Base-by-base conservation (phyloP, 2,329 filamentous ascomycete species). In the Aureobasidium sp. region DNA sequence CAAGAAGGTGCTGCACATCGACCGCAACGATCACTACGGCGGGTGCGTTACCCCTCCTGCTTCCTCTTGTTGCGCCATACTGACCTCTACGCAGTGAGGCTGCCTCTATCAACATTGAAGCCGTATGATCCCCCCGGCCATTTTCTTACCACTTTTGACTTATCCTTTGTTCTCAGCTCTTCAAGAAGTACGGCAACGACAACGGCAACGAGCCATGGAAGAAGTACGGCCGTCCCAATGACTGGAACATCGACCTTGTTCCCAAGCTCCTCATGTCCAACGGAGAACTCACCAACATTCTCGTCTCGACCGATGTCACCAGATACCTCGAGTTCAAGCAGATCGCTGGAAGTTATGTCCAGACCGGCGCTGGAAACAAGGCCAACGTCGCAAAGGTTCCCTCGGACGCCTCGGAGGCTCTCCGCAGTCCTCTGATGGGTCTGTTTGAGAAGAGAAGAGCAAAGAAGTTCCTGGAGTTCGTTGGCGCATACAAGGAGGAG, bases 211-310 rank as follows among this genome's bases (percentile, higher is more conserved):
- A 97, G 82, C 92, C 93, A 68, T 97, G 94, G 94, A 93, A 95
- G 82, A 92, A 96, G 78, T 97, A 97, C 76, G 93, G 93, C 70
- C 89, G 94, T 64, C 82, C 87, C 75, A 97, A 97, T 79, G 93
- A 97, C 84, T 99, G 94, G 94, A 97, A 97, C 82, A 95, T 99
- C 77, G 95, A 99, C 75, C 84, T 99, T 65, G 92, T 99, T 53
- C 93, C 94, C 69, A 99, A 99, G 84, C 87, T 99, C 72, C 85
- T 99, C 76, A 97, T 99, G 92, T 91, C 93, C 64, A 96, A 95
- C 66, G 94, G 94, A 77, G 93, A 99, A 80, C 83, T 99, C 74
- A 97, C 93, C 75, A 97, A 97, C 79, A 97, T 99, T 73, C 87
- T 99, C 73, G 91, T 97, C 66, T 96, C 92, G 57, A 97, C 93